A percentile compares a stretch with the other conserved stretches of the same genome.
phyloP scores from a whole-genome alignment of 2,329 filamentous ascomycete genomes.

The Cryphonectria naterciae region DNA sequence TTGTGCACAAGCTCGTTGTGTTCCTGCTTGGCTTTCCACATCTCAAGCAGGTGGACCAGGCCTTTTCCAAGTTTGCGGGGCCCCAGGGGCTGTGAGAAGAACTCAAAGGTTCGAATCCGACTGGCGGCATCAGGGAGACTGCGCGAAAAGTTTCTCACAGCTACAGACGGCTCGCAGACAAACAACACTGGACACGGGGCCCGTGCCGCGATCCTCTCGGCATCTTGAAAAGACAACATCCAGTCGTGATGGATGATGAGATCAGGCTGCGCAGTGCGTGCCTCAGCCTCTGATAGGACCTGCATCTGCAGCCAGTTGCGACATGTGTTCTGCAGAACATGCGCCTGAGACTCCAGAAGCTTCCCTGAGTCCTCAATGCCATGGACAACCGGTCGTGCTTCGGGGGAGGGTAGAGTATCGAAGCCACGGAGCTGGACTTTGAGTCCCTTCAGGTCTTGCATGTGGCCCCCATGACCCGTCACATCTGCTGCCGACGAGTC shows the following conservation, averaged over 20 bases:
- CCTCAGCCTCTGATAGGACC: slow-evolving; percentile 27
- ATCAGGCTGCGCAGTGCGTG: slow-evolving; percentile 29
- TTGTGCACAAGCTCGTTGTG: slow-evolving; percentile 8
- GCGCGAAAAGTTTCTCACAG: slow-evolving; percentile 34
- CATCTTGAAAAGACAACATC: slow-evolving; percentile 19
- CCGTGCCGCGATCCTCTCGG: slow-evolving; percentile 19
- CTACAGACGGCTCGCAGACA: slow-evolving; percentile 39
- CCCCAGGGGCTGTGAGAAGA: slow-evolving; percentile 45
- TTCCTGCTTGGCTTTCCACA: slow-evolving; percentile 25
- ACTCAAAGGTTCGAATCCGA: slow-evolving; percentile 39
- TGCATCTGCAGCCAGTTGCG: slow-evolving; percentile 41
- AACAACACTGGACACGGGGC: slow-evolving; percentile 34
- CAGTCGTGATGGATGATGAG: slow-evolving; percentile 34
- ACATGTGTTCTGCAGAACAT: slow-evolving; percentile 37
- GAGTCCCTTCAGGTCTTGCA: slow-evolving; percentile 38
- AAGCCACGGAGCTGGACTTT: slow-evolving; percentile 37
- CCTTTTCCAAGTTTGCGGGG: slow-evolving; percentile 44
- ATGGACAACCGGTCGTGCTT: slow-evolving; percentile 2
- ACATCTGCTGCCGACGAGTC: slow-evolving; percentile 27
- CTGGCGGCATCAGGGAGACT: slow-evolving; percentile 30
- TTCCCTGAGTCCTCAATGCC: slow-evolving; percentile 14
- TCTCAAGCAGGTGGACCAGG: slow-evolving; percentile 32
- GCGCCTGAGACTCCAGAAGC: slow-evolving; percentile 27
- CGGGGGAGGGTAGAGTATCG: slow-evolving; percentile 4
- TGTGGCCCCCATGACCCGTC: slow-evolving; percentile 37